Evolutionary conservation across 78 protist genomes (phyloP).

Genomic region (Dictyostelium capitatum): DNA sequence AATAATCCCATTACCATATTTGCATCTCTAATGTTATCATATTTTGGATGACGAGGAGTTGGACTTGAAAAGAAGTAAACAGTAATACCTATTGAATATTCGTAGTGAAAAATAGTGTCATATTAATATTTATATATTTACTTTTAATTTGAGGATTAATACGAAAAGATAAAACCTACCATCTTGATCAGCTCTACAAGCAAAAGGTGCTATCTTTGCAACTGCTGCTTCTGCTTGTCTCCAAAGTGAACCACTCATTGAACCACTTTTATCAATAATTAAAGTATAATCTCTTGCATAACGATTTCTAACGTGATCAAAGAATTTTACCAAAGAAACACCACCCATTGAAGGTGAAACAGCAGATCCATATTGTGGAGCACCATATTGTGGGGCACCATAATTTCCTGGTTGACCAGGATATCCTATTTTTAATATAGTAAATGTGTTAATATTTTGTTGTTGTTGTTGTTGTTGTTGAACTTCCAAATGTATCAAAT

Average conservation of each 20-base stretch:
- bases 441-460: no score
- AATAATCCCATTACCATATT: constrained; percentile 52
- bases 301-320: constrained; percentile 42
- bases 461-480: no score
- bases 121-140: no score
- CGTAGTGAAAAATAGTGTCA: no score
- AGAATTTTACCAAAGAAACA: constrained; percentile 59
- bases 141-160: no score
- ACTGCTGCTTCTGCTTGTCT: constrained; percentile 41
- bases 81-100: no score
- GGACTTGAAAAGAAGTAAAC: constrained; percentile 63
- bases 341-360: constrained; percentile 10
- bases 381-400: constrained; percentile 25
- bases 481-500: no score
- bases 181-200: constrained; percentile 54
- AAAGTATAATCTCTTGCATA: constrained; percentile 74
- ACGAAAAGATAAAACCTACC: no score
- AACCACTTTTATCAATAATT: constrained; percentile 55
- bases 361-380: constrained; percentile 5
- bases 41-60: constrained; percentile 37
- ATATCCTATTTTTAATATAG: constrained; percentile 9
- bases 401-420: neutral
- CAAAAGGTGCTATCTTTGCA: constrained; percentile 71
- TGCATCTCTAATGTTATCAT: constrained; percentile 35
- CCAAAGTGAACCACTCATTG: constrained; percentile 67